Percentiles rank a stretch among this genome's conserved stretches.
These are phyloP conservation scores for Aspergillus pseudoterreus DNA, from an alignment of 2,329 filamentous ascomycete genomes.

Conservation along the genomic window DNA sequence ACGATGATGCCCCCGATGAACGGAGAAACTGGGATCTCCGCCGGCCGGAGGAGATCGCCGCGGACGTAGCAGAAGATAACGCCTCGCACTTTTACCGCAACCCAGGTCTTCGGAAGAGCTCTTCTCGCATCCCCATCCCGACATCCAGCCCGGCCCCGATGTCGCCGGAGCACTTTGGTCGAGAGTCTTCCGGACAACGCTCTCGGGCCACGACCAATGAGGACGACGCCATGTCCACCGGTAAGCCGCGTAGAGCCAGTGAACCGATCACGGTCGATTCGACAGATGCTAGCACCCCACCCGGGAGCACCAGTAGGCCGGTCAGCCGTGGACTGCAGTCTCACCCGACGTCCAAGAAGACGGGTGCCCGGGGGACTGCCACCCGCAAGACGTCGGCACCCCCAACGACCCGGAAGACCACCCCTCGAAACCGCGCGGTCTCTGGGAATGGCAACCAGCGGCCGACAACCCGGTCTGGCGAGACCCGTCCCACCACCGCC, in stretches of 20 bases:
- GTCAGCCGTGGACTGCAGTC: constrained; percentile 28
- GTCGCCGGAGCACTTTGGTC: constrained; percentile 66
- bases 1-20: constrained; percentile 39
- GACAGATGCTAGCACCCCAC: constrained; percentile 20
- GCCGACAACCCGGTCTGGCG: constrained; percentile 61
- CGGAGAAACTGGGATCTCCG: constrained; percentile 66
- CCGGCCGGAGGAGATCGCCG: constrained; percentile 71
- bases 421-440: constrained; percentile 32
- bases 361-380: constrained; percentile 21
- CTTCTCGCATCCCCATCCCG: constrained; percentile 82
- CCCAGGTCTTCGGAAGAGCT: constrained; percentile 55
- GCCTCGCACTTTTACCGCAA: constrained; percentile 50
- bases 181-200: constrained; percentile 66
- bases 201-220: constrained; percentile 56
- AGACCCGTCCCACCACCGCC: constrained; percentile 51
- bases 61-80: constrained; percentile 32
- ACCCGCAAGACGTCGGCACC: constrained; percentile 38
- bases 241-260: constrained; percentile 66
- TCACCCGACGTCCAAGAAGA: constrained; percentile 30
- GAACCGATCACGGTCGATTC: constrained; percentile 37
- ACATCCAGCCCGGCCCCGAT: constrained; percentile 76
- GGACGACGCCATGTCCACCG: constrained; percentile 56
- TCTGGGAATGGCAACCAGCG: constrained; percentile 42
- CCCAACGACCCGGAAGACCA: constrained; percentile 38
- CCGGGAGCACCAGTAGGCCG: constrained; percentile 26